Conservation (phyloP, 2,329 filamentous ascomycete genomes). For the Aspergillus amoenus region DNA sequence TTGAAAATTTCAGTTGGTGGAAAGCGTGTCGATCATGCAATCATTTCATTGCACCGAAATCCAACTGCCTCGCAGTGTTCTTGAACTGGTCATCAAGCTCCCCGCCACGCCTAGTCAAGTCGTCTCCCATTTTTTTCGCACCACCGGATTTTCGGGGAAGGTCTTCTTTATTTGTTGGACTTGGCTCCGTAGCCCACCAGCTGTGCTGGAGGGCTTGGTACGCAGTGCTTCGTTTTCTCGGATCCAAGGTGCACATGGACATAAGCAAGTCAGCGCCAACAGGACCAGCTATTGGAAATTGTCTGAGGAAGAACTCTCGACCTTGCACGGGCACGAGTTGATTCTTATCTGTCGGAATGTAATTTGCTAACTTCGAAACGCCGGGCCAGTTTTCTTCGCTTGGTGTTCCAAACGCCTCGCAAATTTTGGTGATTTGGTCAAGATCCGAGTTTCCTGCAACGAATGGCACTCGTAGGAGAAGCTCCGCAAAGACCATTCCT, state of each 20-base stretch:
- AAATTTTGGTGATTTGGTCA: slow-evolving; percentile 81
- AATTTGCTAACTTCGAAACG: slow-evolving; percentile 75
- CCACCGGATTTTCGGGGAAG: slow-evolving; percentile 75
- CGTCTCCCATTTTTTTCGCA: slow-evolving; percentile 73
- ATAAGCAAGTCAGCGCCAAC: slow-evolving; percentile 86
- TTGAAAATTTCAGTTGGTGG: not conserved
- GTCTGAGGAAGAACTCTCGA: slow-evolving; percentile 69
- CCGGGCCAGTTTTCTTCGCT: slow-evolving; percentile 96
- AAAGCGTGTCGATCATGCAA: not conserved
- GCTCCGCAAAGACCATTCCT: slow-evolving; percentile 88
- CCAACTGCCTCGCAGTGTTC: slow-evolving; percentile 79
- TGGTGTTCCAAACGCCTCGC: slow-evolving; percentile 81
- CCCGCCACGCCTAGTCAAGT: slow-evolving; percentile 75
- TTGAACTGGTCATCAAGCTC: slow-evolving; percentile 65
- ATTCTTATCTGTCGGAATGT: slow-evolving; percentile 65
- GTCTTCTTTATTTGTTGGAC: slow-evolving; percentile 77
- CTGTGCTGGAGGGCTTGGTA: slow-evolving; percentile 74
- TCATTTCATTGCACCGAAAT: slow-evolving; percentile 59
- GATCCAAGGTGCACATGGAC: slow-evolving; percentile 80
- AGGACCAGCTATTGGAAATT: slow-evolving; percentile 77
- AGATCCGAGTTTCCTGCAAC: slow-evolving; percentile 82
- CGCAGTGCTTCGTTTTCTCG: slow-evolving; percentile 78
- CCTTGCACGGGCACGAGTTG: slow-evolving; percentile 60
- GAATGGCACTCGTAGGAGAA: slow-evolving; percentile 79
- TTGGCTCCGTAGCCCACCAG: slow-evolving; percentile 84